Conservation (phyloP, 257 asterid species). For the Eustoma russellianum region DNA sequence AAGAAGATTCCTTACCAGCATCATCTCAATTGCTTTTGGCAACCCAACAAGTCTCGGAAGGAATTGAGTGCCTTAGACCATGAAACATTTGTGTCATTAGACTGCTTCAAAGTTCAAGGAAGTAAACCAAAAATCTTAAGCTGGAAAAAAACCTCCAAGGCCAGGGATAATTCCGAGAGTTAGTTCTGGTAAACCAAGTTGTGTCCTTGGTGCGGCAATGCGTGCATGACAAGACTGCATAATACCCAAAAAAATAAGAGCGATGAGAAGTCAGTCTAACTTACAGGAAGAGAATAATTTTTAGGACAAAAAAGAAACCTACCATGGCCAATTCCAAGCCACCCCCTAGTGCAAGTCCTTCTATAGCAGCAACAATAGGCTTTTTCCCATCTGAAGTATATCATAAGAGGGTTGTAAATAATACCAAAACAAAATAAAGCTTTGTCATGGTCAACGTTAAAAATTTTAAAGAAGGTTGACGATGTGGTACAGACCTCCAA, state of each 20-base stretch:
- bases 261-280: not conserved
- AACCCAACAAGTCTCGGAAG: conserved; percentile 95
- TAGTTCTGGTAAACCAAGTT: conserved; percentile 93
- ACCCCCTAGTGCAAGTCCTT: conserved; percentile 98
- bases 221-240: conserved; percentile 93
- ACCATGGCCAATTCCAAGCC: conserved; percentile 95
- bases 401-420: conserved; percentile 14
- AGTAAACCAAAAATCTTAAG: conserved; percentile 2
- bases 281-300: not conserved
- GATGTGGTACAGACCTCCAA: conserved; percentile 53
- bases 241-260: conserved; percentile 10
- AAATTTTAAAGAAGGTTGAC: conserved; percentile 7
- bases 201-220: conserved; percentile 70
- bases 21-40: conserved; percentile 71
- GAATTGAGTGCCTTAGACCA: conserved; percentile 76
- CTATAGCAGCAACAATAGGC: conserved; percentile 89
- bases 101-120: too few species aligned
- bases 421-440: conserved; percentile 3
- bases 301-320: conserved; percentile 15
- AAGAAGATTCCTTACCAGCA: conserved; percentile 61
- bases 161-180: conserved; percentile 96
- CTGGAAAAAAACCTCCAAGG: conserved; percentile 58
- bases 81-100: conserved; percentile 2
- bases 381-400: conserved; percentile 63
- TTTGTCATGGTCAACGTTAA: not conserved